Evolutionary conservation across 495 filamentous ascomycete species (phyloP), one percentile per base, ranked within the genome.

Genomic region (Aspergillus bridgeri): DNA sequence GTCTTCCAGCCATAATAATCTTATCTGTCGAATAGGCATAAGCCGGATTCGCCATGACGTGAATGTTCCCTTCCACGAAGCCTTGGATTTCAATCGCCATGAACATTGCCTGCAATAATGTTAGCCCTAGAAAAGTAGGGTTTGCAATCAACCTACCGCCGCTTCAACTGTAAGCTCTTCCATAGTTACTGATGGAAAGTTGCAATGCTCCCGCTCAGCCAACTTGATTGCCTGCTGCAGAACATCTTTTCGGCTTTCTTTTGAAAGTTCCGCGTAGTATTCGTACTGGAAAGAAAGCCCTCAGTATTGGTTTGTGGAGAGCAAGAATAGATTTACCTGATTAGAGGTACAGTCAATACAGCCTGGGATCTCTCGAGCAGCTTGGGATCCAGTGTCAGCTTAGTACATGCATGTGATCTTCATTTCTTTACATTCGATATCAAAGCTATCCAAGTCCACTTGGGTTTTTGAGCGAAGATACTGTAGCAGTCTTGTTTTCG

Each of bases 161-260:
- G 48, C 42, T 24, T 58, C 56, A 19, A 58, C 24, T 1, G 38
- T 42, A 7, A 58, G 48, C 13, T 58, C 56, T n/a, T 58, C 56
- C 8, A 45, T 25, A 1, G 13, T 45, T 2, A 38, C 20, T 15
- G 24, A 42, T 17, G 48, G 20, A 23, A 46, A 52, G 8, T 38
- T 22, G 11, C 19, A 38, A 21, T 27, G 56, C 3, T 42, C 15
- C 0, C 20, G 33, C 2, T 15, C 22, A 1, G 48, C 47, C 2
- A 43, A 6, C 38, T 51, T 27, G 21, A 52, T 20, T 9, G 56
- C 48, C 15, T 46, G 20, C n/a, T 47, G 17, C 5, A 47, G 5
- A 11, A 23, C n/a, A 2, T 21, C 44, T 15, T 23, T 47, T 6
- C 19, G 7, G 44, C 5, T 18, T 1, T 15, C 44, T 21, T 47